A percentile compares a stretch with the other conserved stretches of the same genome.
phyloP scores from a whole-genome alignment of 2,329 filamentous ascomycete genomes.

The Stagonosporopsis chrysanthemi region DNA sequence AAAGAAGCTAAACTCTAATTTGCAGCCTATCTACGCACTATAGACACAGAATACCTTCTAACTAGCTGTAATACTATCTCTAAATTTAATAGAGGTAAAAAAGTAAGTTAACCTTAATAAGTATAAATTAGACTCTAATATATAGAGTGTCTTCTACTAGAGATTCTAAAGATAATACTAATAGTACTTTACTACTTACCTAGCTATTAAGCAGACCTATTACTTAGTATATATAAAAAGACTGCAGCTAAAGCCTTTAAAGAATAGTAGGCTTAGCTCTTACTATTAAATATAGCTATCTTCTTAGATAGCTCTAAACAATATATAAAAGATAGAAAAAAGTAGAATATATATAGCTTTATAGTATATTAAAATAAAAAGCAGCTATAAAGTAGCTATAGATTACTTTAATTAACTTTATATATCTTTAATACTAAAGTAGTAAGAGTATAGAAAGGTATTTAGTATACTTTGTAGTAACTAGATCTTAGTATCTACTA shows the following conservation, averaged over 20 bases:
- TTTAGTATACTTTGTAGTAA: no score
- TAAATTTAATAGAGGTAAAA: neutral
- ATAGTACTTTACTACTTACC: neutral
- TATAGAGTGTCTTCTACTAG: conserved; percentile 3
- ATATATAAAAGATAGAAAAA: neutral
- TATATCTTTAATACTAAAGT: neutral
- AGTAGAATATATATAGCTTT: neutral
- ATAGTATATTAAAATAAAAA: no score
- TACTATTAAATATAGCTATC: neutral
- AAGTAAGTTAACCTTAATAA: neutral
- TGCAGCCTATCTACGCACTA: neutral
- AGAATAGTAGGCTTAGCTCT: neutral
- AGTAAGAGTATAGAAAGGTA: neutral
- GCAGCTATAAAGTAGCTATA: neutral
- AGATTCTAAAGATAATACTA: neutral
- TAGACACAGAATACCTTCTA: no score
- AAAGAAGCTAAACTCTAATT: no score
- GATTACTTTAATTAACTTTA: neutral
- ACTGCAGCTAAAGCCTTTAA: no score
- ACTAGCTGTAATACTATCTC: conserved; percentile 1
- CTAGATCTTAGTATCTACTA: no score
- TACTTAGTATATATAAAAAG: neutral
- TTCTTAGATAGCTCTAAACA: neutral
- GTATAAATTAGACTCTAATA: conserved; percentile 2
- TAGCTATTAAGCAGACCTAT: neutral